Base-by-base conservation (phyloP, 306 rosid genomes). In the Vachellia pachyceras region DNA sequence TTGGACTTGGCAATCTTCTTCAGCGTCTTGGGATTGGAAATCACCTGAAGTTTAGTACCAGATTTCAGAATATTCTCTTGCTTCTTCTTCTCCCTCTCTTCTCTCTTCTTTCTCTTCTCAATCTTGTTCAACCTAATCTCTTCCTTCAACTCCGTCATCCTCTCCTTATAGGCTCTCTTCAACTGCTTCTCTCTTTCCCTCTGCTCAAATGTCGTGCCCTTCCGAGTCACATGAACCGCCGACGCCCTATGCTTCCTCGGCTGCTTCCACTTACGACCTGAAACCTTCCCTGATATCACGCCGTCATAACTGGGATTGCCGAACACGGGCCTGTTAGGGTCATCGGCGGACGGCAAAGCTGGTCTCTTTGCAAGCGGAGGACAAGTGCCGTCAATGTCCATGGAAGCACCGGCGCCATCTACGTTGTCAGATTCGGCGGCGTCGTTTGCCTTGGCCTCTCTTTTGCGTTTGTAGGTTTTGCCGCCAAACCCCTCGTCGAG, bases 31-130 rank as follows among this genome's bases (percentile, higher is more conserved):
- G 96, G 98, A 69, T 95, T 95, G 0, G 91, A 88, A 58, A 93
- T 89, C 77, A 80, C 91, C 94, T 95, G 99, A 0, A 91, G 78
- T 86, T 87, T 93, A 0, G 99, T 95, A 0, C 98, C 98, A 23
- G 97, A 86, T 39, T 35, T 95, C 78, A 95, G 40, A 0, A 95
- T 81, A 82, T 95, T 95, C 90, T 93, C 99, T 66, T 90, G 40
- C 94, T 95, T 95, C 93, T 80, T 95, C 93, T 91, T 88, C 92
- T 89, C 96, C 33, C 97, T 88, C 93, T 91, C 94, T 49, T 91
- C 97, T n/a, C 85, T 89, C 89, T 82, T 84, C 95, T 78, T 88
- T 83, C 97, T 82, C 86, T 92, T 93, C 91, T 91, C 99, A 15
- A 86, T 85, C 86, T 95, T 95, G 71, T 95, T 91, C 85, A 7